These are phyloP conservation scores for Chionographis japonica DNA, from an alignment of 106 monocot species.

Conservation along the genomic window DNA sequence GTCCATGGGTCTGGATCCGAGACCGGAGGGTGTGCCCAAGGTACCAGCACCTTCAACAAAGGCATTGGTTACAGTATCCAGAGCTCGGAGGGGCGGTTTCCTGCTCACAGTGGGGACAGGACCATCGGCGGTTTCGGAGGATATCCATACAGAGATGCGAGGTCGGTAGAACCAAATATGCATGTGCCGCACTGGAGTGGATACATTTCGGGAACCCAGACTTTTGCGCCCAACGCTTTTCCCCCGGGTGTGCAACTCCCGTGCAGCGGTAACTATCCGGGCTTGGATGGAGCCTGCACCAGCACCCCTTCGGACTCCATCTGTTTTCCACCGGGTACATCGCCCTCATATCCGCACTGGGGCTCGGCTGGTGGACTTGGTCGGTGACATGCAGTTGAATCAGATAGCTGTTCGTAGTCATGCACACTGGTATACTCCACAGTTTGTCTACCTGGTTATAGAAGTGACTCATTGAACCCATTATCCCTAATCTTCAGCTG, in stretches of 20 bases:
- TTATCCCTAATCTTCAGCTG: no score
- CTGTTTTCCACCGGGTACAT: constrained; percentile 18
- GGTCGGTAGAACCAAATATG: constrained; percentile 1
- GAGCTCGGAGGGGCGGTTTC: constrained; percentile 5
- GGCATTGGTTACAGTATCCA: neutral
- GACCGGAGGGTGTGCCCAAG: neutral
- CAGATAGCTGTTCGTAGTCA: no score
- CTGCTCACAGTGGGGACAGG: constrained; percentile 5
- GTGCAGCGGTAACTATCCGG: constrained; percentile 6
- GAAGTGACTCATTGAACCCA: no score
- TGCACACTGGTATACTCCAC: no score
- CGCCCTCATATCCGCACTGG: neutral
- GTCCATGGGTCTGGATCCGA: neutral
- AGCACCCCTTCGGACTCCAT: constrained; percentile 5
- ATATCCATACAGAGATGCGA: neutral
- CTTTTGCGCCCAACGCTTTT: neutral
- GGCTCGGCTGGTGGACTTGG: constrained; percentile 23
- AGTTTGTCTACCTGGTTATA: no score
- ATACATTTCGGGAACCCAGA: no score
- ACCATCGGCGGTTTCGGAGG: constrained; percentile 5
- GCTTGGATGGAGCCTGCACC: constrained; percentile 7
- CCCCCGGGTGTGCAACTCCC: constrained; percentile 2
- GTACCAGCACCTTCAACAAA: no score
- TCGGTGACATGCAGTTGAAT: no score
- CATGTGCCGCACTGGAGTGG: neutral